A percentile compares a stretch with the other conserved stretches of the same genome.
Conservation (phyloP, 257 asterid species). For the Nicotiana tabacum region DNA sequence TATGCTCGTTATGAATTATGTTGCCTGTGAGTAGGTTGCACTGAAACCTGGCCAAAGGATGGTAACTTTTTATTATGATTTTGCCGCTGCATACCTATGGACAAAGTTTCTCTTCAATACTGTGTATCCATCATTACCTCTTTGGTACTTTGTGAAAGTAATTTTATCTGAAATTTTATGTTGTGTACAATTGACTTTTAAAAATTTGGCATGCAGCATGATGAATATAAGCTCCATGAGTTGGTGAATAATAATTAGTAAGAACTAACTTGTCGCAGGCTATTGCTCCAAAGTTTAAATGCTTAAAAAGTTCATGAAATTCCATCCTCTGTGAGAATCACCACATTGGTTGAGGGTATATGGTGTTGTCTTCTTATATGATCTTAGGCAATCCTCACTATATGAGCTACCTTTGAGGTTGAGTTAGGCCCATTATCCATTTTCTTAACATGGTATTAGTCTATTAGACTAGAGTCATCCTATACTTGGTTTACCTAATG, state of each 20-base stretch:
- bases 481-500: not conserved
- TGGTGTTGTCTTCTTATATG: not conserved
- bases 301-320: conserved; percentile 2
- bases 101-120: not conserved
- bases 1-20: not conserved
- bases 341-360: not conserved
- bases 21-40: not conserved
- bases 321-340: not conserved
- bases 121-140: not conserved
- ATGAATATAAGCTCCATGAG: conserved; percentile 5
- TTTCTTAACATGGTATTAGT: not conserved
- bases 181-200: not conserved
- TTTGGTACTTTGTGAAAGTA: not conserved
- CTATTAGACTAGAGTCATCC: not conserved
- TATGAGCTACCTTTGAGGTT: not conserved
- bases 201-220: not conserved
- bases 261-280: not conserved
- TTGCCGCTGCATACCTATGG: not conserved
- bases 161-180: conserved; percentile 2
- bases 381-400: not conserved
- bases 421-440: not conserved
- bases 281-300: not conserved
- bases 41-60: not conserved
- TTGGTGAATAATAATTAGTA: not conserved
- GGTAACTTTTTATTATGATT: not conserved